Evolutionary conservation across 805 yeast genomes (phyloP), one percentile per base, ranked within the genome.

Genomic region (Yarrowia hollandica): DNA sequence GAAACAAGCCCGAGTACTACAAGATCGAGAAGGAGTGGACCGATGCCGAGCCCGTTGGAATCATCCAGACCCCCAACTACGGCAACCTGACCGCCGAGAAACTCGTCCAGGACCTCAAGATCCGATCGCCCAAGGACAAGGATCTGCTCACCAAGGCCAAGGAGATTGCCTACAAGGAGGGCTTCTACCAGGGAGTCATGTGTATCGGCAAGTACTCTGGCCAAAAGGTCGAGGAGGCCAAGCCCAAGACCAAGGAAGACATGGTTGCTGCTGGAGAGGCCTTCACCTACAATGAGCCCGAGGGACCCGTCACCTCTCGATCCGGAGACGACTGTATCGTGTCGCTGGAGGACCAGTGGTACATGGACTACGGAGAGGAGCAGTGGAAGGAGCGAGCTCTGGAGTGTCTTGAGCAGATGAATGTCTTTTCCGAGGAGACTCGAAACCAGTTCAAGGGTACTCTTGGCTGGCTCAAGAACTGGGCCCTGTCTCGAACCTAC

Each of bases 301-400:
- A 94, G 75, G 82, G 86, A 39, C 77, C 77, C 39, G 97, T 94
- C 46, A 81, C 89, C 46, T 92, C 98, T 14, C 87, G 99, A 76
- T 89, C 97, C 39, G 97, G 97, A 65, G 99, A 94, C 72, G 90
- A 85, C 61, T 94, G 99, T 80, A 84, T 92, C 67, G 99, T 94
- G 37, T 90, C 98, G 5, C 81, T 94, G 56, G 98, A 95, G 76
- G 98, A 94, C 75, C 99, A 94, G 79, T 94, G 99, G 99, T 94
- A 83, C 74, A 81, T 89, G 67, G 97, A 94, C 72, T 94, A 94
- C 69, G 99, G 99, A 80, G 99, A 94, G 80, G 89, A 82, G 66
- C 66, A 75, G 14, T 94, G 99, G 99, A 88, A 87, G 70, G 74
- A 78, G 14, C 82, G 81, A 71, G 95, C 97, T 58, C 75, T 84